phyloP scores from a whole-genome alignment of 2,329 filamentous ascomycete genomes.

The Sporothrix dimorphospora region DNA sequence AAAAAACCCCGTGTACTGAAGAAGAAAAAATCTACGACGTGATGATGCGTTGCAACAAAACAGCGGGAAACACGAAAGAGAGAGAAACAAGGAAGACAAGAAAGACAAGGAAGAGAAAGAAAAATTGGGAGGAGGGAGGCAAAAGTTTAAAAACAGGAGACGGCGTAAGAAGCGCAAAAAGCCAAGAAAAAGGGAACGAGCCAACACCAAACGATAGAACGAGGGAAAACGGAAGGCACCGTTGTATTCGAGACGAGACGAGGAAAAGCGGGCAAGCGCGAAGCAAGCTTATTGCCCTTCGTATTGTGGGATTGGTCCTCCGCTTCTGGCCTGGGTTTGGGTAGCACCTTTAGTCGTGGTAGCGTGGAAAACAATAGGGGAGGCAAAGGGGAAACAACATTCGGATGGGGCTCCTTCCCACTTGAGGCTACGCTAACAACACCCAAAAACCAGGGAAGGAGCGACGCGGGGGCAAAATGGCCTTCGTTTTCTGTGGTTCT shows the following conservation, averaged over 20 bases:
- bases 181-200: not conserved
- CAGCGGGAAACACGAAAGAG: not conserved
- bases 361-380: slow-evolving; percentile 7
- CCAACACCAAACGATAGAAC: not conserved
- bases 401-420: slow-evolving; percentile 4
- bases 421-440: slow-evolving; percentile 16
- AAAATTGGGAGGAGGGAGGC: not conserved
- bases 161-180: not conserved
- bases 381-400: not conserved
- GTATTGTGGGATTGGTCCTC: not conserved
- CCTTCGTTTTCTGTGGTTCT: not conserved
- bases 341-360: not conserved
- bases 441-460: slow-evolving; percentile 1
- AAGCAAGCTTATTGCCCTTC: slow-evolving; percentile 4
- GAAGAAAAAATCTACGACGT: not conserved
- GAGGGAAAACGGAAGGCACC: not conserved
- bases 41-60: slow-evolving; percentile 14
- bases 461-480: slow-evolving; percentile 21
- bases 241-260: not conserved
- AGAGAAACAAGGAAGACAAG: not conserved
- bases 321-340: not conserved
- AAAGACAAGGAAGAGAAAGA: not conserved
- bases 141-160: slow-evolving; percentile 14
- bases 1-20: not conserved
- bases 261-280: not conserved